Evolutionary conservation across 805 yeast genomes (phyloP), one percentile per base, ranked within the genome.

Genomic region (Candida insectorum): DNA sequence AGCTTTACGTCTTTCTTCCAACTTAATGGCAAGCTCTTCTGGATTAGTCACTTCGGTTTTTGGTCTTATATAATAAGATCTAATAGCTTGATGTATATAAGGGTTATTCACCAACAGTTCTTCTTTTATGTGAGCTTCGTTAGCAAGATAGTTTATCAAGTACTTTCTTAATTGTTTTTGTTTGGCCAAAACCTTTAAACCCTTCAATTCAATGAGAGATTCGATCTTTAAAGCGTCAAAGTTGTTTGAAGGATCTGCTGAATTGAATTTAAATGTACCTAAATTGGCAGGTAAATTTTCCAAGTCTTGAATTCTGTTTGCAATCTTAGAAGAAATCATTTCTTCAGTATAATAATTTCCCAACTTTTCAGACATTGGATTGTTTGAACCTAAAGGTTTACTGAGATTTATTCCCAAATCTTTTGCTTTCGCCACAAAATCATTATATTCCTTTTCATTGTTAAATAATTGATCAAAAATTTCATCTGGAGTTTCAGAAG

Each of bases 41-140:
- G 94, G 85, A 48, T 82, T 84, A 13, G 81, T 78, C 19, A 82
- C 81, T 39, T 77, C 77, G 33, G 81, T 72, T 52, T 83, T 85
- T 21, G 78, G 77, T 52, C 86, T 73, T 12, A 82, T 66, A 50
- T 79, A 79, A 37, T 77, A 71, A 0, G 85, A 74, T 51, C 94
- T 68, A 48, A 79, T 81, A 31, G 86, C 85, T 27, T 83, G 79
- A 45, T 75, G 64, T 2, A 81, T 72, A 30, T 73, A 64, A 4
- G 85, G 73, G 35, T 76, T 69, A 28, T 68, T 65, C 31, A 70
- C 70, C 37, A 82, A 56, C 24, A 62, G 59, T 5, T 75, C 74
- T 38, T 72, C 68, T 33, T 65, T 62, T 43, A 73, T 73, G 47
- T 81, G 81, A 5, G 82, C 72, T 48, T 71, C 73, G 24, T 71